A percentile compares a stretch with the other conserved stretches of the same genome.
These are phyloP conservation scores for Sicyos baderoa DNA, from an alignment of 306 rosid species.

Conservation along the genomic window DNA sequence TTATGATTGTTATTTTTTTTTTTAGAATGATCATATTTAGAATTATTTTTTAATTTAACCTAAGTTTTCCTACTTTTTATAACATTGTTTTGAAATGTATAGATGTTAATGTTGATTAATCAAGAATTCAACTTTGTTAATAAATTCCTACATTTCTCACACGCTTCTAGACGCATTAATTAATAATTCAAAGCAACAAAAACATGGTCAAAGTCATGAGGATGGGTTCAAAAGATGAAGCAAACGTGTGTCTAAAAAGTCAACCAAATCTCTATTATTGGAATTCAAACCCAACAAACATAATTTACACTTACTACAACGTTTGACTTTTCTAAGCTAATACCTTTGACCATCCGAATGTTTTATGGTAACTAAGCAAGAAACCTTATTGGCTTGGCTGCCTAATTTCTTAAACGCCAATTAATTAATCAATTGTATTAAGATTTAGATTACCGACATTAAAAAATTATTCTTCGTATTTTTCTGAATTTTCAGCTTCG, in stretches of 20 bases:
- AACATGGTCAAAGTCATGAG: not conserved
- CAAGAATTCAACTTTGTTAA: too few species aligned
- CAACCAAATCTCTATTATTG: not conserved
- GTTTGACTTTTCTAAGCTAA: not conserved
- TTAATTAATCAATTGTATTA: not conserved
- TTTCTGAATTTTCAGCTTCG: not conserved
- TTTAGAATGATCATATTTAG: too few species aligned
- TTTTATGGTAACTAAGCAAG: too few species aligned
- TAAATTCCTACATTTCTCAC: too few species aligned
- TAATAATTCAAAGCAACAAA: not conserved
- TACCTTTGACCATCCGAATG: not conserved
- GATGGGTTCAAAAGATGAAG: not conserved
- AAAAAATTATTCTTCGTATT: not conserved
- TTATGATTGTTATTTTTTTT: too few species aligned
- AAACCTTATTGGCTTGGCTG: not conserved
- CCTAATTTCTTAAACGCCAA: not conserved
- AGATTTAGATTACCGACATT: not conserved
- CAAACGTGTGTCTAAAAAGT: slow-evolving; percentile 5
- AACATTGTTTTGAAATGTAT: too few species aligned
- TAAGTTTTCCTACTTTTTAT: too few species aligned
- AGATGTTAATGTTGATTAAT: too few species aligned
- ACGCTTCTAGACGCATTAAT: not conserved
- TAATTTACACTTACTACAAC: not conserved
- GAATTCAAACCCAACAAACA: slow-evolving; percentile 5
- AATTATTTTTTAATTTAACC: too few species aligned